These are phyloP conservation scores for Candida patagonica DNA, from an alignment of 805 yeast genomes.

Conservation along the genomic window DNA sequence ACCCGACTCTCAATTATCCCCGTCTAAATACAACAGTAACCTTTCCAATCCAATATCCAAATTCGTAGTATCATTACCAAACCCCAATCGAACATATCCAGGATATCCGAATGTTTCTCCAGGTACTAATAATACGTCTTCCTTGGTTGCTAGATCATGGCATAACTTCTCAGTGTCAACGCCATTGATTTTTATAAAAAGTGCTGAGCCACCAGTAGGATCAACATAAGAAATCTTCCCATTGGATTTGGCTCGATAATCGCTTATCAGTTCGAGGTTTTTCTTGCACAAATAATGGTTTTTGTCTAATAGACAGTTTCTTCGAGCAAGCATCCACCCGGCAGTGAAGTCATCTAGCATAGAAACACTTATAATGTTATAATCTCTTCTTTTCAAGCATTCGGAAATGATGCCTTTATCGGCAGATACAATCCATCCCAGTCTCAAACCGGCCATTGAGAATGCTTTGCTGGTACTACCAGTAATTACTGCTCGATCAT, in stretches of 20 bases:
- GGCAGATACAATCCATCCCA: constrained; percentile 43
- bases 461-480: constrained; percentile 48
- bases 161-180: constrained; percentile 30
- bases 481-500: constrained; percentile 37
- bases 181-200: constrained; percentile 32
- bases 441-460: constrained; percentile 42
- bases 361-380: constrained; percentile 42
- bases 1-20: too few relatives aligned
- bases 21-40: constrained; percentile 15
- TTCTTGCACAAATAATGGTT: constrained; percentile 32
- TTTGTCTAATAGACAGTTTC: constrained; percentile 30
- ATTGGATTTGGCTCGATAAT: constrained; percentile 26
- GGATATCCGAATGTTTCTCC: constrained; percentile 39
- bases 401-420: constrained; percentile 26
- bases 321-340: constrained; percentile 33
- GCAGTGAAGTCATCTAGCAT: constrained; percentile 40
- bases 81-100: constrained; percentile 41
- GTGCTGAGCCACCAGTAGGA: constrained; percentile 42
- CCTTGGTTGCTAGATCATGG: constrained; percentile 29
- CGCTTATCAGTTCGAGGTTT: constrained; percentile 31
- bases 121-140: constrained; percentile 36
- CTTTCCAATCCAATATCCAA: constrained; percentile 29
- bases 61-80: constrained; percentile 34
- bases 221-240: constrained; percentile 33
- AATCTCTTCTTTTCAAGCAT: constrained; percentile 37